Evolutionary conservation across 768 basidiomycete genomes (phyloP), one percentile per base, ranked within the genome.

Genomic region (Termitomyces bulborhizus): DNA sequence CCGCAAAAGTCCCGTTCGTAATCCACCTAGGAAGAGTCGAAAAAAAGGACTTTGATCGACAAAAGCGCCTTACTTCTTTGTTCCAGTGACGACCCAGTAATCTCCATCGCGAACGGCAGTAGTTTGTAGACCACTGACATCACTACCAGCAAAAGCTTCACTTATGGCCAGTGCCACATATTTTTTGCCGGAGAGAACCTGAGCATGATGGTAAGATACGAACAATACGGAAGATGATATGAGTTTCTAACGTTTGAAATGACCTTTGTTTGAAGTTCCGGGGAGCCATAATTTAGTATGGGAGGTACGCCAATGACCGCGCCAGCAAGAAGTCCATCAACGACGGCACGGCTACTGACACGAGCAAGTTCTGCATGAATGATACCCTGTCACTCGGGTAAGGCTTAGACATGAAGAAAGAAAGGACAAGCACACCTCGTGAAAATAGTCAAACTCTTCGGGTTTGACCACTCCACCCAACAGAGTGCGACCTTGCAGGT

Each of bases 371-470:
- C 96, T 40, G 85, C 81, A 59, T 90, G 84, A 54, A 92, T 77
- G 57, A 92, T 89, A 44, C 85, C 76, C 88, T 90, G 15, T 42
- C 46, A 32, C 42, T 21, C 54, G 29, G 26, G 13, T 51, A 40
- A 36, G 11, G 13, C 7, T 9, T 37, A 12, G 21, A 16, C 4
- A 37, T n/a, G 13, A n/a, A 21, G 4, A 4, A 29, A n/a, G 13
- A 24, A 36, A 16, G 16, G 27, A 29, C 34, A 32, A n/a, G 57
- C 62, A 11, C 54, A 86, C 88, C 76, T 92, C 95, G 64, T 97
- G 88, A 78, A 98, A 98, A 65, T 95, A 94, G 68, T 97, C 91
- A 63, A 89, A 98, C 61, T 94, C 86, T 65, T 91, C 90, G 4
- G 88, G 84, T 49, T 81, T 82, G 44, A 91, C 78, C 18, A 83